These are phyloP conservation scores for Hypoxylon sp. DNA, from an alignment of 2,329 filamentous ascomycete species.

Conservation along the genomic window DNA sequence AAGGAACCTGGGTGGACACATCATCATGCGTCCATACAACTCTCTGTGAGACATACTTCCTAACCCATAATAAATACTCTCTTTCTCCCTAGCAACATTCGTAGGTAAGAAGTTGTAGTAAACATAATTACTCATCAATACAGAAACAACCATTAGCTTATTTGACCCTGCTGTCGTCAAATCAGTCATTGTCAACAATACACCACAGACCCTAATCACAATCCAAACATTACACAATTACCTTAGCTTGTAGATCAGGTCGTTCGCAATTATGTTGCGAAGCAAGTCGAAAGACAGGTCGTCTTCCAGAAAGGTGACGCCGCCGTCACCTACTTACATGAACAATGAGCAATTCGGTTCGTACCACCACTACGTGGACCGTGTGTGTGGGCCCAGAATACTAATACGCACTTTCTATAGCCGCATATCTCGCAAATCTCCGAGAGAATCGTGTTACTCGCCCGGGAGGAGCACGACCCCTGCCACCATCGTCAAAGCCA, in stretches of 20 bases:
- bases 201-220: constrained; percentile 13
- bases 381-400: constrained; percentile 20
- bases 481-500: constrained; percentile 58
- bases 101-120: constrained; percentile 36
- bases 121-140: constrained; percentile 37
- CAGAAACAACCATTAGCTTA: constrained; percentile 27
- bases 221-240: constrained; percentile 13
- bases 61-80: constrained; percentile 42
- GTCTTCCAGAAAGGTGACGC: constrained; percentile 68
- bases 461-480: constrained; percentile 79
- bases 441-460: constrained; percentile 77
- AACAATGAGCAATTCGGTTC: constrained; percentile 77
- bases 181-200: constrained; percentile 24
- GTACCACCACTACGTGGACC: constrained; percentile 44
- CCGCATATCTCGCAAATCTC: constrained; percentile 78
- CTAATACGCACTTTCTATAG: constrained; percentile 59
- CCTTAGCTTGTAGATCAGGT: constrained; percentile 7
- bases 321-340: constrained; percentile 76
- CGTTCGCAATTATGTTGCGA: constrained; percentile 45
- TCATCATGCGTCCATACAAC: constrained; percentile 47
- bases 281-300: constrained; percentile 55
- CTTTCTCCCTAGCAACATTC: constrained; percentile 38
- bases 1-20: constrained; percentile 45
- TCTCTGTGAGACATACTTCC: constrained; percentile 40
- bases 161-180: constrained; percentile 2